These are phyloP conservation scores for Eustoma russellianum DNA, from an alignment of 257 asterid genomes.

Conservation along the genomic window DNA sequence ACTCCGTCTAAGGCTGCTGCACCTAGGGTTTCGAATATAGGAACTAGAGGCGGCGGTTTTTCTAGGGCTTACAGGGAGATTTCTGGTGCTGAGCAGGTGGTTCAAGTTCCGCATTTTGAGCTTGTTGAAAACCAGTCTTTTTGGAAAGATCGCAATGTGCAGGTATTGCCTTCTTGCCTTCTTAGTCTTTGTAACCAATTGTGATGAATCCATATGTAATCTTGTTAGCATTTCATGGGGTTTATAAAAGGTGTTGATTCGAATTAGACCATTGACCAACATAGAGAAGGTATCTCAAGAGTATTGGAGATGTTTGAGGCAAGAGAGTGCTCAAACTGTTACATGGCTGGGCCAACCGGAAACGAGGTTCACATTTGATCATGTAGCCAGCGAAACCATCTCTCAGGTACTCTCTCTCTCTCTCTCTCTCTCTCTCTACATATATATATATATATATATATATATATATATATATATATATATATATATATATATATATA, in stretches of 20 bases:
- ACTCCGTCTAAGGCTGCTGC: constrained; percentile 28
- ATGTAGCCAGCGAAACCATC: constrained; percentile 61
- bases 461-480: too few species aligned
- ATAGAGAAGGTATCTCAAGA: constrained; percentile 59
- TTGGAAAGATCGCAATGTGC: constrained; percentile 84
- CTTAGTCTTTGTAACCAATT: neutral
- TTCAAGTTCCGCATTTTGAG: constrained; percentile 49
- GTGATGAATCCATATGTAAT: neutral
- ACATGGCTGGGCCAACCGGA: constrained; percentile 75
- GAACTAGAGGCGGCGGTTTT: constrained; percentile 24
- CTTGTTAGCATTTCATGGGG: too few species aligned
- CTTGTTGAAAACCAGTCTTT: constrained; percentile 50
- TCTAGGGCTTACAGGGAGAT: constrained; percentile 34
- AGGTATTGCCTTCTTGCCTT: constrained; percentile 29
- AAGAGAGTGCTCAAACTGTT: constrained; percentile 55
- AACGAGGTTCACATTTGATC: constrained; percentile 79
- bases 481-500: too few species aligned
- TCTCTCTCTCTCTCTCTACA: too few species aligned
- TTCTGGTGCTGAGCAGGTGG: constrained; percentile 21
- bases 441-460: too few species aligned
- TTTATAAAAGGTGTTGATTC: constrained; percentile 53
- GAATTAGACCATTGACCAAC: constrained; percentile 62
- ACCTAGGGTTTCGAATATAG: constrained; percentile 27
- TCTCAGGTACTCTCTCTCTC: constrained; percentile 51
- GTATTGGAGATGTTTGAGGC: constrained; percentile 60